Base-by-base conservation (phyloP, 208 protist genomes). In the Acanthamoeba polyphaga region DNA sequence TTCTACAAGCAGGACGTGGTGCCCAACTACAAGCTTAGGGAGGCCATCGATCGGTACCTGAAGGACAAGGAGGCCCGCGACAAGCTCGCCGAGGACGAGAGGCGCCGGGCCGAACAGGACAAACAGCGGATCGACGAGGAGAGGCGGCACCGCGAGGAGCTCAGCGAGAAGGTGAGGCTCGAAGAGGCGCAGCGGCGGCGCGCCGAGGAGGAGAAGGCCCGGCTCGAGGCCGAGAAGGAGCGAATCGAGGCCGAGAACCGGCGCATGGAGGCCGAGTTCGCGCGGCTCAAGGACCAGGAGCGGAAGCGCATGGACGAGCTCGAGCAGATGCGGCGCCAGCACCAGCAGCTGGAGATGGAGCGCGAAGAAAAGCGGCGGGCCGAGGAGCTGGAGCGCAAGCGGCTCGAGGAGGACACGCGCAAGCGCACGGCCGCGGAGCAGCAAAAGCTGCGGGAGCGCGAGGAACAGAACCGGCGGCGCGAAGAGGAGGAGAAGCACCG, bases 21-120 rank as follows among this genome's bases (percentile, higher is more conserved):
- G 32, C 85, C 85, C 85, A 91, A 91, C 85, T 91, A 27, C 55
- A 72, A 74, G 58, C 85, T 91, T 0, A n/a, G 85, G 19, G 85
- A 91, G 58, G 85, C 85, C 55, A 91, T 91, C 24, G 85, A 72
- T 8, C 24, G 38, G 27, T 70, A 91, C 24, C 29, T 72, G 2
- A 3, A 43, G 58, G 85, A 64, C 34, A 32, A 49, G 12, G 85
- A 91, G 85, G 38, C n/a, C 19, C 51, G 60, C 19, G 55, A 91
- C 46, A 91, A 91, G 58, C 55, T n/a, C 17, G 24, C 19, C 29
- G 60, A 91, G n/a, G 85, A 91, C 9, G 51, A 66, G 80, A 22
- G 43, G 46, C 17, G 4, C 29, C 80, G 70, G 0, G 27, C 29
- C 46, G 76, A 55, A 32, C 43, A n/a, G 19, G 76, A 85, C 24